Percentiles rank a stretch among this genome's conserved stretches.
These are phyloP conservation scores for Pseudozyma hubeiensis DNA, from an alignment of 1,284 basidiomycete genomes.

Conservation along the genomic window DNA sequence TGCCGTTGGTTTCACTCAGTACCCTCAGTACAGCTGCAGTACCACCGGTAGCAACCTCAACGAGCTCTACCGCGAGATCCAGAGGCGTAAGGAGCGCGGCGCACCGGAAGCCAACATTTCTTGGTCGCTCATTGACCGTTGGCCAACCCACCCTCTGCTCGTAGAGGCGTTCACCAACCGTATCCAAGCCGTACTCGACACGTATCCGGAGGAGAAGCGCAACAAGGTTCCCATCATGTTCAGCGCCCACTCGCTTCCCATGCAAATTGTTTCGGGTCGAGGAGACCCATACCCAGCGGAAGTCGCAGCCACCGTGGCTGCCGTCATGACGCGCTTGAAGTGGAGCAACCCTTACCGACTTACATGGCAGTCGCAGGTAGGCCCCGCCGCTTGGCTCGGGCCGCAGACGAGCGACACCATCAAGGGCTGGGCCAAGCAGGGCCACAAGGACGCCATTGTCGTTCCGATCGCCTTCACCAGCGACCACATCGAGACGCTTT, in stretches of 20 bases:
- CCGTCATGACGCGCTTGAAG: conserved; percentile 64
- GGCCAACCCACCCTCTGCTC: conserved; percentile 94
- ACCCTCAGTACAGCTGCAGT: conserved; percentile 98
- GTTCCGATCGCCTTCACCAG: conserved; percentile 98
- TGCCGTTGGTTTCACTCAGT: conserved; percentile 96
- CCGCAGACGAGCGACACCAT: conserved; percentile 93
- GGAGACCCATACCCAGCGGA: conserved; percentile 97
- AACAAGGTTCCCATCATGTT: conserved; percentile 87
- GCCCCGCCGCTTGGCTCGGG: conserved; percentile 97
- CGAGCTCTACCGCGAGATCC: conserved; percentile 79
- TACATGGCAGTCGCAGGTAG: conserved; percentile 98
- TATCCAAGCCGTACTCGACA: conserved; percentile 83
- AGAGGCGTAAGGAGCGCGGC: conserved; percentile 66
- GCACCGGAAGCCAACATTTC: conserved; percentile 75
- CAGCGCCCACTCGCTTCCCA: conserved; percentile 96
- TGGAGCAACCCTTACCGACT: conserved; percentile 77
- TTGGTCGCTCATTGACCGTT: conserved; percentile 98
- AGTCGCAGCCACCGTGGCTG: conserved; percentile 83
- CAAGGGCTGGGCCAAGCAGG: conserved; percentile 89
- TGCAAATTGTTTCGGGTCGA: conserved; percentile 74
- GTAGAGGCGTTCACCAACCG: conserved; percentile 93
- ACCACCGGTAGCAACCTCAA: conserved; percentile 97
- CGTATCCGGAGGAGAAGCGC: conserved; percentile 78
- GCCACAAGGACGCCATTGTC: conserved; percentile 86
- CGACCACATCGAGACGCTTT: conserved; percentile 99